phyloP scores from a whole-genome alignment of 2,329 filamentous ascomycete genomes.

The Sporothrix sp. region DNA sequence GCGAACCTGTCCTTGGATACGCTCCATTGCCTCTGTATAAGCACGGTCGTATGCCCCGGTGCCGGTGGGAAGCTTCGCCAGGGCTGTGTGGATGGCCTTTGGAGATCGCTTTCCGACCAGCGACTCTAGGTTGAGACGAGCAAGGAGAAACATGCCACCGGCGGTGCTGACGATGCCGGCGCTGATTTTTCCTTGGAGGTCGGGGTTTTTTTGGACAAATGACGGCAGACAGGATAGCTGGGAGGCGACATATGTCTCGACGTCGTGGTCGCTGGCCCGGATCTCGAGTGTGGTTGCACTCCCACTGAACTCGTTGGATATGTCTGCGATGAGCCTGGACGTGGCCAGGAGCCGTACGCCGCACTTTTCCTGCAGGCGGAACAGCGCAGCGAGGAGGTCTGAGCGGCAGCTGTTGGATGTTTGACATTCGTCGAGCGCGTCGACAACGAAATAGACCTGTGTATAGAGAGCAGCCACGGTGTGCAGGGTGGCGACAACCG shows the following conservation, averaged over 20 bases:
- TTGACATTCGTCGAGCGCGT: slow-evolving; percentile 23
- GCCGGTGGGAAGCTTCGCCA: background rate
- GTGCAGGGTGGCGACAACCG: slow-evolving; percentile 12
- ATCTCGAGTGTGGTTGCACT: slow-evolving; percentile 1
- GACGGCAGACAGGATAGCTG: background rate
- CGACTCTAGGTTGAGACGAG: background rate
- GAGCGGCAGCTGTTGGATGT: slow-evolving; percentile 5
- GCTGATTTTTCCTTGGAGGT: background rate
- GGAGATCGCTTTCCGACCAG: background rate
- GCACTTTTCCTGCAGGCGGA: slow-evolving; percentile 14
- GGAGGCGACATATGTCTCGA: background rate
- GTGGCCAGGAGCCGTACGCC: background rate
- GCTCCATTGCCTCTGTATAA: background rate
- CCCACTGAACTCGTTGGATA: background rate
- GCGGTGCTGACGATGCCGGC: background rate
- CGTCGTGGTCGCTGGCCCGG: background rate
- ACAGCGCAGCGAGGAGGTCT: slow-evolving; percentile 14
- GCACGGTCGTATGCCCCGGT: background rate
- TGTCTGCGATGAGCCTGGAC: background rate
- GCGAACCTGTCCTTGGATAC: background rate
- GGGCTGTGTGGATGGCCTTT: background rate
- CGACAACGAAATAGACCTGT: slow-evolving; percentile 21
- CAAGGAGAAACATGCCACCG: slow-evolving; percentile 2
- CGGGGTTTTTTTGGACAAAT: background rate
- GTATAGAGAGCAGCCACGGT: slow-evolving; percentile 17